A percentile compares a stretch with the other conserved stretches of the same genome.
These are phyloP conservation scores for Ceriops zippeliana DNA, from an alignment of 345 rosid genomes.

Conservation along the genomic window DNA sequence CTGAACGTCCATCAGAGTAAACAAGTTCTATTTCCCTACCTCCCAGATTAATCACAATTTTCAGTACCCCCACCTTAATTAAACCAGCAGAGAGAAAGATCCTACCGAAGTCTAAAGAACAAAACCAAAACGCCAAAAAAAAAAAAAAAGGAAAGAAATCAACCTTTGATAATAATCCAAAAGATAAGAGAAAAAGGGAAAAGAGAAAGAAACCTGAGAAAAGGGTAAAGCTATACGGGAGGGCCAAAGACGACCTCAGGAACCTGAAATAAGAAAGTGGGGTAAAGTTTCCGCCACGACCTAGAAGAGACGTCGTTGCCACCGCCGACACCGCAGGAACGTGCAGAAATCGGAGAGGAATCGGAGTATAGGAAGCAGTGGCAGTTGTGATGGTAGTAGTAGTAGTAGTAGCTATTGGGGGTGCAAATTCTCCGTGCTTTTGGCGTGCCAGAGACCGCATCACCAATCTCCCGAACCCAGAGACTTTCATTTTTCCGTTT, in stretches of 20 bases:
- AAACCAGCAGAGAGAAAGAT: too few species aligned
- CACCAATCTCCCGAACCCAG: constrained; percentile 15
- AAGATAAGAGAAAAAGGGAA: not conserved
- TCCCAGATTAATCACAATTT: too few species aligned
- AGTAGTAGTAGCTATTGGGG: too few species aligned
- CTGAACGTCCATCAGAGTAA: too few species aligned
- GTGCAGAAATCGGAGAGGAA: constrained; percentile 33
- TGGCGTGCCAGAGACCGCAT: constrained; percentile 24
- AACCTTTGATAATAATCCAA: not conserved
- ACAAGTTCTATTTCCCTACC: too few species aligned
- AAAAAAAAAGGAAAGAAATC: not conserved
- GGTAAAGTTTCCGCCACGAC: not conserved
- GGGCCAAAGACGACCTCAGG: constrained; percentile 9
- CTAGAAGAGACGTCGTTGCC: constrained; percentile 13
- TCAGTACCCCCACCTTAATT: too few species aligned
- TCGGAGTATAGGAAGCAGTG: constrained; percentile 4
- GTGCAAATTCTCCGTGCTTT: not conserved
- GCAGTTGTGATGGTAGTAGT: too few species aligned
- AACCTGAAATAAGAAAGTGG: constrained; percentile 10
- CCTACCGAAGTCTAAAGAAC: too few species aligned
- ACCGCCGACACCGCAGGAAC: constrained; percentile 20
- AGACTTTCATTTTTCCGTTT: constrained; percentile 15
- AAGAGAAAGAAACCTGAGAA: constrained; percentile 36
- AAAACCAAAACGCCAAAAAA: too few species aligned
- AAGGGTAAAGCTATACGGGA: constrained; percentile 24